Evolutionary conservation across 345 rosid genomes (phyloP).

Genomic region (Lepidium africanum): DNA sequence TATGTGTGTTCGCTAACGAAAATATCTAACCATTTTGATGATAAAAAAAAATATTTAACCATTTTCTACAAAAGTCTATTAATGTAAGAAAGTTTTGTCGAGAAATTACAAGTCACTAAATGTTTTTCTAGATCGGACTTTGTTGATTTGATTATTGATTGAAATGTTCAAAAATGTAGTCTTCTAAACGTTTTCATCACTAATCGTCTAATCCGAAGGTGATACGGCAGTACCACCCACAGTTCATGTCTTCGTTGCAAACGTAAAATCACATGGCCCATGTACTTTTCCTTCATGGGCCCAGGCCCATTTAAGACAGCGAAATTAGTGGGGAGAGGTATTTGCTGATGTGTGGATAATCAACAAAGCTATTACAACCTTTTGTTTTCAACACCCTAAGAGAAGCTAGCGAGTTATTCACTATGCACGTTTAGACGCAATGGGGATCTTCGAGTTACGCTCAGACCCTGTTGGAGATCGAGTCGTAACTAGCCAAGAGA

Average conservation of each 20-base stretch:
- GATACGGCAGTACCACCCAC: not conserved
- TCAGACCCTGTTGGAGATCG: not conserved
- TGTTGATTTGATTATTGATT: too few species aligned
- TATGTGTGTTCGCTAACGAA: not conserved
- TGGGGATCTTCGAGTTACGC: too few species aligned
- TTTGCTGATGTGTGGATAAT: not conserved
- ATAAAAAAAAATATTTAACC: too few species aligned
- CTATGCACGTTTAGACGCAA: too few species aligned
- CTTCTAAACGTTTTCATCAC: not conserved
- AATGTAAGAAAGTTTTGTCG: too few species aligned
- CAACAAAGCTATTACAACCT: constrained; percentile 8
- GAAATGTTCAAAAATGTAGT: too few species aligned
- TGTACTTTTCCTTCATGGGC: not conserved
- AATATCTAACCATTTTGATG: not conserved
- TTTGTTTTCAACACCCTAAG: not conserved
- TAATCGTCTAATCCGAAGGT: not conserved
- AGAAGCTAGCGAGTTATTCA: not conserved
- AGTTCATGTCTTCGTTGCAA: not conserved
- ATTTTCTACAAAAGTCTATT: not conserved
- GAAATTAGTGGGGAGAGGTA: not conserved
- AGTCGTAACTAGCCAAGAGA: not conserved
- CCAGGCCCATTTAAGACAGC: not conserved
- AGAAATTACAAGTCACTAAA: too few species aligned
- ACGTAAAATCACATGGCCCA: not conserved
- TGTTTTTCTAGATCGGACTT: too few species aligned